Percentiles rank a stretch among this genome's conserved stretches.
phyloP scores from a whole-genome alignment of 2,329 filamentous ascomycete genomes.

The Pseudogymnoascus sp. region DNA sequence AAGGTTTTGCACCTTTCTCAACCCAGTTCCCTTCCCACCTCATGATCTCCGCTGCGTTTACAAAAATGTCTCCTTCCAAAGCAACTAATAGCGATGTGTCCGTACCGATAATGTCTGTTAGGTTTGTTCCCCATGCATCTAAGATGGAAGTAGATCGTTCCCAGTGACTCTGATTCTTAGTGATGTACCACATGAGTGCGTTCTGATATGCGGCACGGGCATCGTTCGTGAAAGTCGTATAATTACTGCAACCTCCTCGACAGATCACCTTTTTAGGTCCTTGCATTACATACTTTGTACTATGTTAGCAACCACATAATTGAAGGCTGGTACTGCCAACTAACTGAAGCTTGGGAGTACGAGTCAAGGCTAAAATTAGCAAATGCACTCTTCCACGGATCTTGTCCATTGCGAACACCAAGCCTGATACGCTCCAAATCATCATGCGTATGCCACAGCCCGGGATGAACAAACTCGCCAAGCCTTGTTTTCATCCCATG shows the following conservation, averaged over 20 bases:
- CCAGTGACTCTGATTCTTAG: slow-evolving; percentile 29
- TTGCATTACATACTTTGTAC: slow-evolving; percentile 24
- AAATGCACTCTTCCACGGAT: slow-evolving; percentile 12
- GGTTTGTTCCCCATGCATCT: slow-evolving; percentile 29
- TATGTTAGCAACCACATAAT: neutral
- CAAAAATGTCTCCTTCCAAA: slow-evolving; percentile 33
- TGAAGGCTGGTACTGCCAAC: neutral
- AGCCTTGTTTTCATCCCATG: neutral
- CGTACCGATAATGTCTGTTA: slow-evolving; percentile 28
- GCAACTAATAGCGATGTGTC: slow-evolving; percentile 31
- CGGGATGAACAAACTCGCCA: slow-evolving; percentile 25
- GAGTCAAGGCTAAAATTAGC: slow-evolving; percentile 12
- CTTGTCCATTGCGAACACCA: slow-evolving; percentile 14
- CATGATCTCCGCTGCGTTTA: slow-evolving; percentile 37
- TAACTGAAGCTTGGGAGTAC: neutral
- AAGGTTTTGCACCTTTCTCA: slow-evolving; percentile 27
- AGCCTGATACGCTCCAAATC: slow-evolving; percentile 26
- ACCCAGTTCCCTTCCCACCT: slow-evolving; percentile 35
- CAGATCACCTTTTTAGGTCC: slow-evolving; percentile 26
- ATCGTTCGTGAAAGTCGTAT: slow-evolving; percentile 30
- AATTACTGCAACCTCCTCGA: slow-evolving; percentile 29
- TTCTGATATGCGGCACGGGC: slow-evolving; percentile 33
- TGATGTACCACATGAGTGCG: slow-evolving; percentile 35
- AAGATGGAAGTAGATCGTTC: slow-evolving; percentile 29
- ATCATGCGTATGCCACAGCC: slow-evolving; percentile 28